Evolutionary conservation across 768 basidiomycete genomes (phyloP).

Genomic region (Mycena floridula): DNA sequence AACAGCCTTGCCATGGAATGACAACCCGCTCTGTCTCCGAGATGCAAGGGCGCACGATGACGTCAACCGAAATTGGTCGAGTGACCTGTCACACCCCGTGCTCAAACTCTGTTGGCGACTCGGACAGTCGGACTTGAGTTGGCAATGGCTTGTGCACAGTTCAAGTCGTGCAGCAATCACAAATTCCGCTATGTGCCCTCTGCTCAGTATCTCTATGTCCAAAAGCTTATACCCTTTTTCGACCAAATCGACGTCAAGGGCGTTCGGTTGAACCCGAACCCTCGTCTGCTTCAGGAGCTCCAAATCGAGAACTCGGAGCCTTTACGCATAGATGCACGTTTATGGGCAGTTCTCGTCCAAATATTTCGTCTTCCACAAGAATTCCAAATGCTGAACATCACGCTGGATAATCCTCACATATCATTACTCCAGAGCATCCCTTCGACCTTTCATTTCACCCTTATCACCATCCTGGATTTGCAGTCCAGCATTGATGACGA

Average conservation of each 20-base stretch:
- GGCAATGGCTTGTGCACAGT: too few species aligned
- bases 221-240: background rate
- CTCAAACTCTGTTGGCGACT: too few species aligned
- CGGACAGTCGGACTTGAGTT: too few species aligned
- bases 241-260: background rate
- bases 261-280: background rate
- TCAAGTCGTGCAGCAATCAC: too few species aligned
- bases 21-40: too few species aligned
- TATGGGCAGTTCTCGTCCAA: background rate
- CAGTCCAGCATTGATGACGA: background rate
- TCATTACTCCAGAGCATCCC: background rate
- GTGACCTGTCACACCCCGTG: too few species aligned
- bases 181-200: background rate
- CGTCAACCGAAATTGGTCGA: too few species aligned
- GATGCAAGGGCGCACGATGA: too few species aligned
- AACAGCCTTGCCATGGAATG: too few species aligned
- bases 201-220: background rate
- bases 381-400: background rate
- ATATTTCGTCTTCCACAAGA: background rate
- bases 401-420: background rate
- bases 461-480: background rate
- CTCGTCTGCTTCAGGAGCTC: background rate
- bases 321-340: background rate
- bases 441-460: background rate
- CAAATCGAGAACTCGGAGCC: background rate